Evolutionary conservation across 176 grass and related monocot species (phyloP).

Genomic region (Phragmites australis): DNA sequence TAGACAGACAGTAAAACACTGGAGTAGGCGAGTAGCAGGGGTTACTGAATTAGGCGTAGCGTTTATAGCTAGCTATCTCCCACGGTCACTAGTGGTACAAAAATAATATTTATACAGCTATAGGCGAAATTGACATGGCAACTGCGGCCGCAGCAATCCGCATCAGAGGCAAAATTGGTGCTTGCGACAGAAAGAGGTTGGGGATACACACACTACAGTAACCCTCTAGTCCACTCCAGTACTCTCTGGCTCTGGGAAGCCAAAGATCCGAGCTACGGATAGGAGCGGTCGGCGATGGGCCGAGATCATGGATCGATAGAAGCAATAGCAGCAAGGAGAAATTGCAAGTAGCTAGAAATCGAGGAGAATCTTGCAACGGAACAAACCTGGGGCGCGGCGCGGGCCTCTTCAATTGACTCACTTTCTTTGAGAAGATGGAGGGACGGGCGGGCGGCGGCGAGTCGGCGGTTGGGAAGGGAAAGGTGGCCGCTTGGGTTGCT

Average conservation of each 20-base stretch:
- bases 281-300: constrained; percentile 5
- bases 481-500: constrained; percentile 10
- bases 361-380: not conserved
- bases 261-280: not conserved
- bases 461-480: not conserved
- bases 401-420: not conserved
- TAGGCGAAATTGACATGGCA: not conserved
- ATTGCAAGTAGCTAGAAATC: too few species aligned
- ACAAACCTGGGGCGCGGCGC: constrained; percentile 1
- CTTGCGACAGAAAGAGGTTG: not conserved
- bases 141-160: not conserved
- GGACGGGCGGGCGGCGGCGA: not conserved
- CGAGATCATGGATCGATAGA: not conserved
- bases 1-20: too few species aligned
- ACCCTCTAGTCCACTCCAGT: not conserved
- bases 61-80: too few species aligned
- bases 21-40: too few species aligned
- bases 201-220: too few species aligned
- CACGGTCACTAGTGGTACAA: too few species aligned
- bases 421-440: not conserved
- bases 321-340: too few species aligned
- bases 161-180: not conserved
- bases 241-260: too few species aligned
- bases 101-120: too few species aligned
- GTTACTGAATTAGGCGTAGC: constrained; percentile 18